A percentile compares a stretch with the other conserved stretches of the same genome.
These are phyloP conservation scores for Choricystis sp. DNA, from an alignment of 139 green algal genomes.

Conservation along the genomic window DNA sequence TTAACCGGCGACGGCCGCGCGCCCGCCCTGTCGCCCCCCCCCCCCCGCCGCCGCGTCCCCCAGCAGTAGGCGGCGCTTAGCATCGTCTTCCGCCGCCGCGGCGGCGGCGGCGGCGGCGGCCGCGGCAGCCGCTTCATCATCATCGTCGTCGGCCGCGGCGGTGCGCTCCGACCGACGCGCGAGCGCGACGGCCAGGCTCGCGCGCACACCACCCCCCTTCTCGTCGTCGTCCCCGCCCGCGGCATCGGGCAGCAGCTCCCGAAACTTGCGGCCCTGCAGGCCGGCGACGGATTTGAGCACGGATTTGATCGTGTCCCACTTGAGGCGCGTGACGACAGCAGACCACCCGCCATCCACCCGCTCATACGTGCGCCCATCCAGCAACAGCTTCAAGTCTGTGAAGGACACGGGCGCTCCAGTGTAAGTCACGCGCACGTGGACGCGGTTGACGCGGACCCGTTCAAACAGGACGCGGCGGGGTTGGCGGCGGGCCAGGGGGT, in stretches of 20 bases:
- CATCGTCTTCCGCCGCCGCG: neutral
- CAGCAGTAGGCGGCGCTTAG: neutral
- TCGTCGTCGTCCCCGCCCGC: neutral
- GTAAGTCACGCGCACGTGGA: slow-evolving; percentile 47
- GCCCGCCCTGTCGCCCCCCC: neutral
- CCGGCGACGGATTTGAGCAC: slow-evolving; percentile 44
- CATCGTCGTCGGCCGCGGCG: too few species aligned
- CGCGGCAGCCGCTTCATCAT: neutral
- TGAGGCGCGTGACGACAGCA: slow-evolving; percentile 49
- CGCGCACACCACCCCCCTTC: neutral
- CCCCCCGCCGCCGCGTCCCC: too few species aligned
- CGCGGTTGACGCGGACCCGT: slow-evolving; percentile 59
- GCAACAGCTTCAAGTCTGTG: slow-evolving; percentile 50
- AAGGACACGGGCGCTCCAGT: slow-evolving; percentile 33
- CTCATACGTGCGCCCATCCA: slow-evolving; percentile 49
- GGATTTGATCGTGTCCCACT: slow-evolving; percentile 51
- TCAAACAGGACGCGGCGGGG: slow-evolving; percentile 31
- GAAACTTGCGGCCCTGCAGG: slow-evolving; percentile 53
- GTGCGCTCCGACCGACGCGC: neutral
- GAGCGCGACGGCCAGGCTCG: neutral
- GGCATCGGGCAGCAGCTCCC: slow-evolving; percentile 19
- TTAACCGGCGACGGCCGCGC: too few species aligned
- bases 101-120: too few species aligned
- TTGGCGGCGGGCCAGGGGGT: slow-evolving; percentile 8
- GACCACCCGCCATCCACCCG: slow-evolving; percentile 50